phyloP scores from a whole-genome alignment of 164 flowering plant genomes.

The Berberis vulgaris region DNA sequence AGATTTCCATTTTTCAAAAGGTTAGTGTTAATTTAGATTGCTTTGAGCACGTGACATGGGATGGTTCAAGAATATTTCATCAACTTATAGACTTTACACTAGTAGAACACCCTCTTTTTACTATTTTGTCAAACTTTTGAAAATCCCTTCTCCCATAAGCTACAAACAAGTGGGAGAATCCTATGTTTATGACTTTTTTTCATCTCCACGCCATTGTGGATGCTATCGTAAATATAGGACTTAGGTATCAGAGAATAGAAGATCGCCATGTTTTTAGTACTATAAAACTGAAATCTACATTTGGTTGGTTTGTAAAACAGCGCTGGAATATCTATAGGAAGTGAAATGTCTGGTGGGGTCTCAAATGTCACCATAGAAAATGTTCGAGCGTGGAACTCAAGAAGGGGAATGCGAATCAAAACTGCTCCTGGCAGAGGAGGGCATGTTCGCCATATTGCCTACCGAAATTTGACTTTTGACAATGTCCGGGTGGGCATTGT shows the following conservation, averaged over 20 bases:
- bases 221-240: not conserved
- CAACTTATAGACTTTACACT: too few relatives aligned
- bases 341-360: conserved; percentile 99
- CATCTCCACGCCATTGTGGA: not conserved
- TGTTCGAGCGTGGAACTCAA: conserved; percentile 64
- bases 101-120: too few relatives aligned
- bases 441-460: conserved; percentile 61
- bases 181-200: not conserved
- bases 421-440: conserved; percentile 90
- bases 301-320: conserved; percentile 34
- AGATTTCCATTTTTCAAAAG: too few relatives aligned
- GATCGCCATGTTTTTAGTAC: not conserved
- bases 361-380: conserved; percentile 82
- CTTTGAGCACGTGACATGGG: too few relatives aligned
- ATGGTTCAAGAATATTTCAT: too few relatives aligned
- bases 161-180: not conserved
- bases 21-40: too few relatives aligned
- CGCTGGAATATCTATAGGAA: conserved; percentile 95
- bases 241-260: not conserved
- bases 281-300: conserved; percentile 9
- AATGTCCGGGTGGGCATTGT: conserved; percentile 84
- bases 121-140: not conserved
- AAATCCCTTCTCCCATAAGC: not conserved
- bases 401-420: conserved; percentile 87
- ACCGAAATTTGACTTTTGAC: conserved; percentile 65